A percentile compares a stretch with the other conserved stretches of the same genome.
phyloP scores from a whole-genome alignment of 1,139 yeast genomes.

The Protomyces lactucae-debilis region DNA sequence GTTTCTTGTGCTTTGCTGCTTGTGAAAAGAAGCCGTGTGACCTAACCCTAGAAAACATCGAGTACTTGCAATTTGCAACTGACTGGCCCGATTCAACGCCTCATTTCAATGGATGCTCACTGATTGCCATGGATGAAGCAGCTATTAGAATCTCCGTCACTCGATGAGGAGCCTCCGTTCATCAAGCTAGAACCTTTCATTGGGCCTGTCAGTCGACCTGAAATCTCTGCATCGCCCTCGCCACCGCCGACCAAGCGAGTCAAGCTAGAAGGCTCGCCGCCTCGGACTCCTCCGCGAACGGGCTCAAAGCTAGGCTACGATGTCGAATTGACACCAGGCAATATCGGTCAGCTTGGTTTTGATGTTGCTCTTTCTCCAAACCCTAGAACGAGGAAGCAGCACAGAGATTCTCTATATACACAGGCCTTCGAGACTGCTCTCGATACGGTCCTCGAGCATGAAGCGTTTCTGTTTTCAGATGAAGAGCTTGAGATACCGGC shows the following conservation, averaged over 20 bases:
- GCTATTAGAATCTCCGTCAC: background rate
- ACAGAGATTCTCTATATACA: slow-evolving; percentile 27
- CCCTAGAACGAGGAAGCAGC: background rate
- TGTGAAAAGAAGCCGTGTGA: too few relatives aligned
- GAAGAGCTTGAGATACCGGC: slow-evolving; percentile 28
- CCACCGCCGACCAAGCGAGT: background rate
- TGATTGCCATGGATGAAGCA: background rate
- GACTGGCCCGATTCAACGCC: too few relatives aligned
- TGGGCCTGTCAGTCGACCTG: background rate
- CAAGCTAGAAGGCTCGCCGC: background rate
- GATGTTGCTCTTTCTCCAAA: slow-evolving; percentile 24
- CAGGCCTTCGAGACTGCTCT: slow-evolving; percentile 32
- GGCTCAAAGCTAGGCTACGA: background rate
- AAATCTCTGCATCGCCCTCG: background rate
- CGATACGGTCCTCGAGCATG: slow-evolving; percentile 30
- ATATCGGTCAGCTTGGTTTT: slow-evolving; percentile 15
- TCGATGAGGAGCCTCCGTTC: background rate
- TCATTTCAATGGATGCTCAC: too few relatives aligned
- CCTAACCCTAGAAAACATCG: too few relatives aligned
- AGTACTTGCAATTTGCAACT: too few relatives aligned
- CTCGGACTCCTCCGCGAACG: background rate
- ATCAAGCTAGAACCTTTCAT: background rate
- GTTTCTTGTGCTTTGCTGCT: too few relatives aligned
- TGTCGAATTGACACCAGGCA: slow-evolving; percentile 11
- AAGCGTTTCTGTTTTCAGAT: slow-evolving; percentile 29